These are phyloP conservation scores for Parachlorella kessleri DNA, from an alignment of 139 green algal species.

Conservation along the genomic window DNA sequence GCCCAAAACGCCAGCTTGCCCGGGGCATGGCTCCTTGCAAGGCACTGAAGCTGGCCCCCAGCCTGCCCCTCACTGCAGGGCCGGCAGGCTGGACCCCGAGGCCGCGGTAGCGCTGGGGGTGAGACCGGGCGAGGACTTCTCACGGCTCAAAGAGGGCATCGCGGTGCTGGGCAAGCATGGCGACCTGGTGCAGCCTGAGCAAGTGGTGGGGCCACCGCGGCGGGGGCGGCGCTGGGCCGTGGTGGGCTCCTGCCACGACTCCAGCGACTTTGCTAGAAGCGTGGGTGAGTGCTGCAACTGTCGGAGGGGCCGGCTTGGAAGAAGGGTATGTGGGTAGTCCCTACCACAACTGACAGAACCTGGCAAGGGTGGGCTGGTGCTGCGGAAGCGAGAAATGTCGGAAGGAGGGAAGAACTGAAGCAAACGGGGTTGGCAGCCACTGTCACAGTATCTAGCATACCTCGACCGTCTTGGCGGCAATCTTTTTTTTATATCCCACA, in stretches of 20 bases:
- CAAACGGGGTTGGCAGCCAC: too few relatives aligned
- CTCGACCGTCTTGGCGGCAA: too few relatives aligned
- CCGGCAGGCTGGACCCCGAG: constrained; percentile 22
- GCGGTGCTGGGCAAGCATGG: constrained; percentile 15
- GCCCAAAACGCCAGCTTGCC: too few relatives aligned
- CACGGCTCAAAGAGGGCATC: constrained; percentile 31
- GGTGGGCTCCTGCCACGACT: constrained; percentile 11
- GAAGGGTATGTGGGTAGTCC: background rate
- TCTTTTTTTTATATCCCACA: too few relatives aligned
- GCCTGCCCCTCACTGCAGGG: background rate
- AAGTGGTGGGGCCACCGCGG: constrained; percentile 10
- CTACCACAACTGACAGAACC: background rate
- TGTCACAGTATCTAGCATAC: too few relatives aligned
- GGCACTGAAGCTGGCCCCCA: too few relatives aligned
- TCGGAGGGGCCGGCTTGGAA: background rate
- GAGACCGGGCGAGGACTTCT: constrained; percentile 12
- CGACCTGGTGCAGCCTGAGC: background rate
- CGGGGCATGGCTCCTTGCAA: too few relatives aligned
- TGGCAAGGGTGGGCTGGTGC: too few relatives aligned
- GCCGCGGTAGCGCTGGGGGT: constrained; percentile 33
- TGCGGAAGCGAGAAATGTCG: too few relatives aligned
- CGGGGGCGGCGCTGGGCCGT: constrained; percentile 7
- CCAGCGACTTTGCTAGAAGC: background rate
- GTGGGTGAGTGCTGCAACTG: background rate
- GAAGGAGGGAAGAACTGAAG: too few relatives aligned